Conservation (phyloP, 2,329 filamentous ascomycete species). For the Phoma sp. region DNA sequence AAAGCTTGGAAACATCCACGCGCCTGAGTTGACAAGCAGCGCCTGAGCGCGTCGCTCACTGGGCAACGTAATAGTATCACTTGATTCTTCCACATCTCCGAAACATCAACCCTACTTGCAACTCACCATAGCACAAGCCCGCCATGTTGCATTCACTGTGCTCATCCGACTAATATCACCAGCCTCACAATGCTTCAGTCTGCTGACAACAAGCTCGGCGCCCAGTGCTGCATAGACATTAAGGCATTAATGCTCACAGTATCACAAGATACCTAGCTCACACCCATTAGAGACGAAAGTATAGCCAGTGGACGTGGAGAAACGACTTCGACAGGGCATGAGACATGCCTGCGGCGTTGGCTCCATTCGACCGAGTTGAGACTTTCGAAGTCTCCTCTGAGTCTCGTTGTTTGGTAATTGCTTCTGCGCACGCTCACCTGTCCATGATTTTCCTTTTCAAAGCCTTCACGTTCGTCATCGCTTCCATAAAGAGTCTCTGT, state of each 20-base stretch:
- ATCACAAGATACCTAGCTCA: constrained; percentile 7
- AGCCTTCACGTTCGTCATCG: not conserved
- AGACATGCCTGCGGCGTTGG: constrained; percentile 2
- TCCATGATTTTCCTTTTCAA: not conserved
- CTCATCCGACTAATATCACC: too few relatives aligned
- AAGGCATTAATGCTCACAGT: not conserved
- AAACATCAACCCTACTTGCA: too few relatives aligned
- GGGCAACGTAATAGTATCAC: too few relatives aligned
- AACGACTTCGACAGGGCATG: not conserved
- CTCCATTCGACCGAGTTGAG: not conserved
- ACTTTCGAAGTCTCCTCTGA: not conserved
- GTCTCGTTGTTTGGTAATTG: constrained; percentile 4
- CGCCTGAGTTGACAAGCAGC: too few relatives aligned
- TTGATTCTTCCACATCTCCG: too few relatives aligned
- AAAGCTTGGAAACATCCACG: too few relatives aligned
- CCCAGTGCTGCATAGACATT: too few relatives aligned
- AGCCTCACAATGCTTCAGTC: too few relatives aligned
- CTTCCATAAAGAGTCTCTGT: not conserved
- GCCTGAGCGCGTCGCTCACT: too few relatives aligned
- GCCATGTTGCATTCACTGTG: too few relatives aligned
- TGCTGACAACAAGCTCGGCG: too few relatives aligned
- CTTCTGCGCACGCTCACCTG: constrained; percentile 1
- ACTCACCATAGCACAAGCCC: too few relatives aligned
- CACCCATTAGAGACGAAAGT: not conserved
- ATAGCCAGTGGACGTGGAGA: not conserved